Percentiles rank a stretch among this genome's conserved stretches.
These are phyloP conservation scores for Monosporascus sp. DNA, from an alignment of 2,329 filamentous ascomycete genomes.

Conservation along the genomic window DNA sequence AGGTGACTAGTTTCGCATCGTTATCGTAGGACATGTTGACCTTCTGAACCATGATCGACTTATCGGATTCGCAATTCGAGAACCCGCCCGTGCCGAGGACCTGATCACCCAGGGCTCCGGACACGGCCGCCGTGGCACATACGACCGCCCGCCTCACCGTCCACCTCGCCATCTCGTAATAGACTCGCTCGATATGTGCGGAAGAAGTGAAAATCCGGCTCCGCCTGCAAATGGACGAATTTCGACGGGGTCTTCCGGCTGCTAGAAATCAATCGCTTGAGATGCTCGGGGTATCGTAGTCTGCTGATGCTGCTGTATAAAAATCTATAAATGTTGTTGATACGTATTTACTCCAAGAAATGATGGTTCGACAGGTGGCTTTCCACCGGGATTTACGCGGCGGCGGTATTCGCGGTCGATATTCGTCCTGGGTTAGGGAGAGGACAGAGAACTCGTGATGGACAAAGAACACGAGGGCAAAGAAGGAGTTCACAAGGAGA, in stretches of 20 bases:
- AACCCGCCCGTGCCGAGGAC: constrained; percentile 79
- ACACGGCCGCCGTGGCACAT: constrained; percentile 32
- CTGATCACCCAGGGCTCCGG: constrained; percentile 57
- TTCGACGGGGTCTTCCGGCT: not conserved
- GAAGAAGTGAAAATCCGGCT: constrained; percentile 3
- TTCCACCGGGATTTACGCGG: not conserved
- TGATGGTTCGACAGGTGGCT: not conserved
- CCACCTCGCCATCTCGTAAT: constrained; percentile 25
- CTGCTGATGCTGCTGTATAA: not conserved
- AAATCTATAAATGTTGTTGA: not conserved
- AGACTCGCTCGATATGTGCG: constrained; percentile 2
- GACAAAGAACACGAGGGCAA: constrained; percentile 14
- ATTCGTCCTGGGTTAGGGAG: not conserved
- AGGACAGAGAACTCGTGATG: constrained; percentile 7
- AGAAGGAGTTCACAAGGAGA: constrained; percentile 7
- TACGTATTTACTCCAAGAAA: not conserved
- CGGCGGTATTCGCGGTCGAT: not conserved
- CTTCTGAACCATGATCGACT: constrained; percentile 62
- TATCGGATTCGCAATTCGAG: constrained; percentile 60
- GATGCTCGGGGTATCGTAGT: not conserved
- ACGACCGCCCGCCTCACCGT: constrained; percentile 24
- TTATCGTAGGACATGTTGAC: constrained; percentile 78
- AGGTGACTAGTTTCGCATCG: constrained; percentile 64
- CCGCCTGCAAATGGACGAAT: not conserved
- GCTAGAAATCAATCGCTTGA: not conserved